A percentile compares a stretch with the other conserved stretches of the same genome.
These are phyloP conservation scores for Paramecium sexaurelia DNA, from an alignment of 73 alveolate species.

Conservation along the genomic window DNA sequence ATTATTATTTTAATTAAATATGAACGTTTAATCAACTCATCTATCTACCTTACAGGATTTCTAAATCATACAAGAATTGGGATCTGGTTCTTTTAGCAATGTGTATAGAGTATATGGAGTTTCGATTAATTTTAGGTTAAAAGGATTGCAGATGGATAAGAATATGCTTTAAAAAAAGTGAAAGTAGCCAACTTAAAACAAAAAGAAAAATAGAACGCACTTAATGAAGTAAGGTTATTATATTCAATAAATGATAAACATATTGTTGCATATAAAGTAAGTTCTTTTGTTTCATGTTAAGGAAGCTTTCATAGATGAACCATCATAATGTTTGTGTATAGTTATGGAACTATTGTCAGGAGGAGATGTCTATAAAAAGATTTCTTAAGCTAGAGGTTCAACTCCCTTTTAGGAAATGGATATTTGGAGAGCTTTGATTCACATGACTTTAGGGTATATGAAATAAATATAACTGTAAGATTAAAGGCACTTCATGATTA, in stretches of 20 bases:
- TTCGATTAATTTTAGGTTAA: conserved; percentile 34
- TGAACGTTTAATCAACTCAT: conserved; percentile 48
- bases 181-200: conserved; percentile 47
- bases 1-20: conserved; percentile 24
- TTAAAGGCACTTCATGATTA: conserved; percentile 75
- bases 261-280: conserved; percentile 66
- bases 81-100: conserved; percentile 68
- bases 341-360: conserved; percentile 95
- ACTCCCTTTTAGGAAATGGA: conserved; percentile 85
- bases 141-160: conserved; percentile 62
- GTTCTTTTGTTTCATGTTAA: background rate
- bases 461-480: conserved; percentile 7
- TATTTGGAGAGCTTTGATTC: conserved; percentile 80
- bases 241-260: conserved; percentile 66
- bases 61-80: conserved; percentile 64
- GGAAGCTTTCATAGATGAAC: conserved; percentile 74
- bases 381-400: conserved; percentile 80
- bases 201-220: conserved; percentile 72
- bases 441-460: conserved; percentile 60
- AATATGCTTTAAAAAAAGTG: conserved; percentile 73
- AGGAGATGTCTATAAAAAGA: conserved; percentile 91
- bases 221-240: conserved; percentile 70
- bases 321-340: conserved; percentile 81
- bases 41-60: conserved; percentile 61
- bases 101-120: conserved; percentile 54